Evolutionary conservation across 345 rosid species (phyloP).

Genomic region (Heritiera fomes): DNA sequence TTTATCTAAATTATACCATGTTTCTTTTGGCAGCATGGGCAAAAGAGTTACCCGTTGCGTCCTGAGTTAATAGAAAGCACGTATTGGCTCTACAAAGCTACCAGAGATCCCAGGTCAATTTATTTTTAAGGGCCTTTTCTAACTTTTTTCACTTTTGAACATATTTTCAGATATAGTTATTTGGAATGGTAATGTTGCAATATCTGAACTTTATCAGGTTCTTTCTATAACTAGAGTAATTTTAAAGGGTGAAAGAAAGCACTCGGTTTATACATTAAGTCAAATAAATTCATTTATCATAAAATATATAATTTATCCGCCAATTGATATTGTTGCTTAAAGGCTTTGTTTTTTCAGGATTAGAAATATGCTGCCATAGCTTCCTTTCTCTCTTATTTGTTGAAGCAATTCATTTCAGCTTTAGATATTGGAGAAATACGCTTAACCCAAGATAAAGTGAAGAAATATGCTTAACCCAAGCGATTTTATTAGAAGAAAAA

Average conservation of each 20-base stretch:
- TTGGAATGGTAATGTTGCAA: not conserved
- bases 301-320: not conserved
- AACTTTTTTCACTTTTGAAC: not conserved
- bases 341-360: not conserved
- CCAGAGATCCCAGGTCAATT: slow-evolving; percentile 79
- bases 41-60: slow-evolving; percentile 93
- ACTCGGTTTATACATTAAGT: not conserved
- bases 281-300: not conserved
- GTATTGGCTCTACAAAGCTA: slow-evolving; percentile 98
- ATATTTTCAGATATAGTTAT: not conserved
- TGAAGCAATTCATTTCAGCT: slow-evolving; percentile 1
- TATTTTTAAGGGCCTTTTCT: not conserved
- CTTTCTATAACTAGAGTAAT: not conserved
- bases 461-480: not conserved
- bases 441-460: not conserved
- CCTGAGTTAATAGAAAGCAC: slow-evolving; percentile 96
- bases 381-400: not conserved
- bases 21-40: slow-evolving; percentile 71
- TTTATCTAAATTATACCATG: not conserved
- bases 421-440: not conserved
- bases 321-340: not conserved
- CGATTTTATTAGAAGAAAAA: not conserved
- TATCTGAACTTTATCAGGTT: not conserved
- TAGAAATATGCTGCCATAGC: not conserved
- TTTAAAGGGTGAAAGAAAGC: not conserved